Base-by-base conservation (phyloP, 208 protist species). In the Trypanosoma conorhini region DNA sequence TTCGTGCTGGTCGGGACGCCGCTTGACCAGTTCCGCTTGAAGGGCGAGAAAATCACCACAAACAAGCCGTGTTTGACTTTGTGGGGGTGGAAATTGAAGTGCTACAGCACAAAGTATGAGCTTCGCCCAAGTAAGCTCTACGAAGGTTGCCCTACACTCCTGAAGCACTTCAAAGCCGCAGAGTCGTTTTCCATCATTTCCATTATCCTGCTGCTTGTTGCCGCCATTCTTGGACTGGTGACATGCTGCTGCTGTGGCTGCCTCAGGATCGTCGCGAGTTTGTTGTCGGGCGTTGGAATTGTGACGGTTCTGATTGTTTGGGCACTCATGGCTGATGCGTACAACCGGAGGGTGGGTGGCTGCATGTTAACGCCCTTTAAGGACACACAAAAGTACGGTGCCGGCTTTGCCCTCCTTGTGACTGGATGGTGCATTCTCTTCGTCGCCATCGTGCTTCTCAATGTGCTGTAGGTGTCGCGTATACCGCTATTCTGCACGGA, bases 1-100 rank as follows among this genome's bases (percentile, higher is more conserved):
- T 78, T 81, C 61, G 76, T 82, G 51, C 50, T 85, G 30, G 68
- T 83, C 31, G 85, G 79, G n/a, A 83, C 76, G 22, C 68, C 79
- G 31, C 77, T 87, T 54, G 81, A 82, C 64, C 67, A 81, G 71
- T 85, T 84, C 79, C 74, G 78, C 15, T 28, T 30, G 26, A 72
- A 76, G 46, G 38, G 69, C 0, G 38, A 62, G 22, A 26, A 64
- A 3, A 28, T 58, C 26, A 72, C 79, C 56, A 72, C 67, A 40
- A 76, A 83, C 70, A 76, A 26, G 5, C 58, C 30, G 31, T 90
- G 82, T 70, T 13, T 92, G 54, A 87, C 78, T 0, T 42, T 88
- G 42, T 92, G 86, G 86, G 83, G 83, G 0, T 0, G 42, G 0
- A 87, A 85, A 51, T 15, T 38, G 8, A 75, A 81, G 40, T 89